Evolutionary conservation across 495 filamentous ascomycete genomes (phyloP).

Genomic region (Aspergillus asperescens): DNA sequence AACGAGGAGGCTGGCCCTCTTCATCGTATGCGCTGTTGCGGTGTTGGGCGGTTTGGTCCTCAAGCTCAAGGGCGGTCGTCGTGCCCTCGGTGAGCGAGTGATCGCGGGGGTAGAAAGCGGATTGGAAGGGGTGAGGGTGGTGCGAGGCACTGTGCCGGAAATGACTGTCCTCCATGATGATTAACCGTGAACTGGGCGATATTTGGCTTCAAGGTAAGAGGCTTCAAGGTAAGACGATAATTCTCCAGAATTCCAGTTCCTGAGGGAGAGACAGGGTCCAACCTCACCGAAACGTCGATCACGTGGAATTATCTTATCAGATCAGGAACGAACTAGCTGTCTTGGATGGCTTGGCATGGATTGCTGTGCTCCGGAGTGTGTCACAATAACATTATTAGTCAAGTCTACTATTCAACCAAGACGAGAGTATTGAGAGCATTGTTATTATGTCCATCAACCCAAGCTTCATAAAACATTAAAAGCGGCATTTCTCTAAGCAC

Average conservation of each 20-base stretch:
- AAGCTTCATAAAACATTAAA: constrained; percentile 1
- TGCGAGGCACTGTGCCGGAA: constrained; percentile 37
- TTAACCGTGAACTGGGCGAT: neutral
- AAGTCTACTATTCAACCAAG: no score
- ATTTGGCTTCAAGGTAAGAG: neutral
- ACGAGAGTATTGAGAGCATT: no score
- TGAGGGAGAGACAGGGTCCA: no score
- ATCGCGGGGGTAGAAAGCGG: constrained; percentile 10
- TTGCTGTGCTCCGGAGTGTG: neutral
- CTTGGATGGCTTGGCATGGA: neutral
- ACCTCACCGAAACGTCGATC: neutral
- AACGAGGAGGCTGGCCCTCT: constrained; percentile 60
- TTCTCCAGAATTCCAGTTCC: no score
- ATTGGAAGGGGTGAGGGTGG: constrained; percentile 23
- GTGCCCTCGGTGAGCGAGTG: constrained; percentile 16
- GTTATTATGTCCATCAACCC: constrained; percentile 6
- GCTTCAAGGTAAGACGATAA: no score
- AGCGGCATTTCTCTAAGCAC: neutral
- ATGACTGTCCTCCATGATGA: constrained; percentile 35
- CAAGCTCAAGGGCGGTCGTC: constrained; percentile 37
- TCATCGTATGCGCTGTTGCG: constrained; percentile 47
- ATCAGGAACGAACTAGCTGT: no score
- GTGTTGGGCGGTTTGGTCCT: constrained; percentile 26
- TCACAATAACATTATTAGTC: no score
- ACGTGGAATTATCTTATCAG: constrained; percentile 5